Evolutionary conservation across 331 rosid species (phyloP).

Genomic region (Rosa hybrid): DNA sequence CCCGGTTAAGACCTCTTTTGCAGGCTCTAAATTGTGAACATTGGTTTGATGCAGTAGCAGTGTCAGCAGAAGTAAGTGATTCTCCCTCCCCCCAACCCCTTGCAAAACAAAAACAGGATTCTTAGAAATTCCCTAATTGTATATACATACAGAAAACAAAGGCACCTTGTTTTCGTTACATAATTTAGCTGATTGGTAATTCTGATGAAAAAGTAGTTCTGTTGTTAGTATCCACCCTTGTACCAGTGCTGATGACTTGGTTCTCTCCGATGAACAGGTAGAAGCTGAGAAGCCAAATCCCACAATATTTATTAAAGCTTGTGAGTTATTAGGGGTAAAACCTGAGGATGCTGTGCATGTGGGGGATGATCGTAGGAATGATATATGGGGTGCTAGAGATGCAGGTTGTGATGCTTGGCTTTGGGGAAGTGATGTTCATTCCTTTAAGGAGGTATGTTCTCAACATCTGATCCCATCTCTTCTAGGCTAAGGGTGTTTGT

Average conservation of each 20-base stretch:
- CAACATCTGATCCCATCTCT: conserved; percentile 21
- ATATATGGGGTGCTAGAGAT: conserved; percentile 98
- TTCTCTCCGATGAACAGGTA: conserved; percentile 48
- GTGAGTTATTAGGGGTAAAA: conserved; percentile 74
- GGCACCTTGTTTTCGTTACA: no score
- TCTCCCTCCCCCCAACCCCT: neutral
- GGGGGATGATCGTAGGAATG: conserved; percentile 95
- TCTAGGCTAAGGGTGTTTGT: neutral
- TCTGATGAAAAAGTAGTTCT: neutral
- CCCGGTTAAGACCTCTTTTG: conserved; percentile 83
- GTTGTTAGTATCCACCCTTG: neutral
- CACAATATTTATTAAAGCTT: conserved; percentile 92
- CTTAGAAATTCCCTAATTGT: neutral
- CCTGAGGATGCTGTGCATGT: conserved; percentile 97
- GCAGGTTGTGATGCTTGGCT: conserved; percentile 99
- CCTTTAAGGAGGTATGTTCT: conserved; percentile 75
- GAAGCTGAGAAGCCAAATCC: conserved; percentile 98
- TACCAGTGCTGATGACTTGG: conserved; percentile 1
- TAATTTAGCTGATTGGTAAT: neutral
- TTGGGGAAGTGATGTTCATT: conserved; percentile 96
- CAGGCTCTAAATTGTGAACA: conserved; percentile 73
- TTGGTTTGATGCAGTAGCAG: conserved; percentile 98
- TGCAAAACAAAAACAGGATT: neutral
- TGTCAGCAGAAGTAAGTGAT: conserved; percentile 82
- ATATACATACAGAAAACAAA: neutral